Evolutionary conservation across 2,329 filamentous ascomycete genomes (phyloP).

Genomic region (Beauveria asiatica): DNA sequence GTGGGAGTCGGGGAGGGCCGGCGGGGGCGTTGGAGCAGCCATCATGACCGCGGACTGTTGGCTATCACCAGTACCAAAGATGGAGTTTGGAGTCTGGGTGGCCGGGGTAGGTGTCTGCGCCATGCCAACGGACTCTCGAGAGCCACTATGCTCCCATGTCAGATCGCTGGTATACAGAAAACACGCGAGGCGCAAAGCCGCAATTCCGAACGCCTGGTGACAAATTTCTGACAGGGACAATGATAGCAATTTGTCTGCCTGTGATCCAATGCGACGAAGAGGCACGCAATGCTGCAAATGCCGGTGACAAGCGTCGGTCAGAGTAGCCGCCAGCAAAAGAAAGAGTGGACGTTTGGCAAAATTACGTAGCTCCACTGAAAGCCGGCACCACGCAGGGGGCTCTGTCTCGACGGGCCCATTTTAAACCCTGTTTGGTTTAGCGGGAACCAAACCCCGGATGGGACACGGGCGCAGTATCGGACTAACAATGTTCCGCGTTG

Average conservation of each 20-base stretch:
- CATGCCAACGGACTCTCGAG: constrained; percentile 25
- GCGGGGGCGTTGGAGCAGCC: constrained; percentile 21
- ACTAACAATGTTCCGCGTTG: constrained; percentile 12
- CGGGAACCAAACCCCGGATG: background rate
- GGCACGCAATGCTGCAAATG: constrained; percentile 4
- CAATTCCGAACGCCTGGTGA: background rate
- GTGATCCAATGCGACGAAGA: background rate
- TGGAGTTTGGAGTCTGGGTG: constrained; percentile 31
- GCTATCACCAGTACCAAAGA: constrained; percentile 33
- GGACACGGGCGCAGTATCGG: background rate
- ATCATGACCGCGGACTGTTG: constrained; percentile 20
- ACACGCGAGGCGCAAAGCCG: background rate
- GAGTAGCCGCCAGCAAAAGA: background rate
- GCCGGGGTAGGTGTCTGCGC: constrained; percentile 36
- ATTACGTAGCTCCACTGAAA: background rate
- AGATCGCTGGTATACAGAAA: background rate
- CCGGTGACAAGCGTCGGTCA: background rate
- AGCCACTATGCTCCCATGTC: constrained; percentile 3
- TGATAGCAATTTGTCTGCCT: background rate
- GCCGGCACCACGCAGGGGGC: constrained; percentile 1
- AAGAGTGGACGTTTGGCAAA: constrained; percentile 5
- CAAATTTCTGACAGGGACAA: background rate
- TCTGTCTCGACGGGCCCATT: background rate
- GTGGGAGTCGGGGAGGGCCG: constrained; percentile 41
- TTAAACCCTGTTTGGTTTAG: background rate